Evolutionary conservation across 495 filamentous ascomycete genomes (phyloP).

Genomic region (Aspergillus ostianus): DNA sequence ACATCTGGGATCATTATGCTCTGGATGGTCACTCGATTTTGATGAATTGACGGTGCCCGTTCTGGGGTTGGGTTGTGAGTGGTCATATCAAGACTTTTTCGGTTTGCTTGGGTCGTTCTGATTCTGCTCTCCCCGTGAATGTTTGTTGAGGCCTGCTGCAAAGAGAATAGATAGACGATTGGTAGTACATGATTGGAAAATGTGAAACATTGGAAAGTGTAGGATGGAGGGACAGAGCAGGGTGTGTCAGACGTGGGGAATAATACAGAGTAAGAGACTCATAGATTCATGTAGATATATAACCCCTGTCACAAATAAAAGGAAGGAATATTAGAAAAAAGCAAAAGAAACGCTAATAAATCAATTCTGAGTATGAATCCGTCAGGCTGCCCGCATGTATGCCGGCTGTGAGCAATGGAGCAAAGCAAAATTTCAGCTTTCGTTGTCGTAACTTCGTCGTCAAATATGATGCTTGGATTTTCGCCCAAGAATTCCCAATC

Average conservation of each 20-base stretch:
- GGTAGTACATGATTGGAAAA: neutral
- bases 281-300: neutral
- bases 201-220: too few species aligned
- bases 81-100: too few species aligned
- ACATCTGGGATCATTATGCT: too few species aligned
- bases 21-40: too few species aligned
- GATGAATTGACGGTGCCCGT: too few species aligned
- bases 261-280: neutral
- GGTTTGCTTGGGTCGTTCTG: too few species aligned
- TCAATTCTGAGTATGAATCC: neutral
- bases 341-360: neutral
- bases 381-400: neutral
- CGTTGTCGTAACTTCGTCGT: neutral
- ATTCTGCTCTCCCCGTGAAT: too few species aligned
- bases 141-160: too few species aligned
- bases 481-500: too few species aligned
- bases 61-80: too few species aligned
- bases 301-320: neutral
- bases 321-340: too few species aligned
- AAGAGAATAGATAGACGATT: neutral
- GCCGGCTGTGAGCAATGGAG: neutral
- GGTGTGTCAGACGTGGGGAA: neutral
- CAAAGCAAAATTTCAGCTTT: neutral
- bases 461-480: too few species aligned
- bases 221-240: neutral